Evolutionary conservation across 1,139 yeast species (phyloP).

Genomic region (Zygosaccharomyces pseudobailii): DNA sequence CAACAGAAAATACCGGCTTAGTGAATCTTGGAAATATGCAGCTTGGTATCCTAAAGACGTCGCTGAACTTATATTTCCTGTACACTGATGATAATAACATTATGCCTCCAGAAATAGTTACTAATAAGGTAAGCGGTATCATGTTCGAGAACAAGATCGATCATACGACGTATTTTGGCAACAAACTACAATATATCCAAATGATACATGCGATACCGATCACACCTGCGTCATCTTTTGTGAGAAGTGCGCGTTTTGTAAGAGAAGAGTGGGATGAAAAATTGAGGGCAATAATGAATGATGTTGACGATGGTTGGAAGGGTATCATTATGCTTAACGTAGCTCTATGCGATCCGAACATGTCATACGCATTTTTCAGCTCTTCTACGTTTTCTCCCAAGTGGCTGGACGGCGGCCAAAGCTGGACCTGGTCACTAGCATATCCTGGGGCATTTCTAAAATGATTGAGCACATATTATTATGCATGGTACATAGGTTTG

Average conservation of each 20-base stretch:
- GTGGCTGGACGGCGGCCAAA: slow-evolving; percentile 82
- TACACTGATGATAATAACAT: slow-evolving; percentile 44
- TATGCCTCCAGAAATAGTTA: slow-evolving; percentile 51
- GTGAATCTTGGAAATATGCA: slow-evolving; percentile 56
- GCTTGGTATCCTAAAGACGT: slow-evolving; percentile 52
- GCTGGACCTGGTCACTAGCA: slow-evolving; percentile 84
- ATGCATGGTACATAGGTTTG: too few species aligned
- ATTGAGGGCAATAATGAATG: slow-evolving; percentile 45
- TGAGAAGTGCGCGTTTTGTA: slow-evolving; percentile 67
- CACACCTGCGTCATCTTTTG: slow-evolving; percentile 76
- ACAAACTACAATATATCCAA: slow-evolving; percentile 73
- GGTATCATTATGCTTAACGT: slow-evolving; percentile 76
- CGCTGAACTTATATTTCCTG: slow-evolving; percentile 60
- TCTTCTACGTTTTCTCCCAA: slow-evolving; percentile 42
- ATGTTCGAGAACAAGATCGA: slow-evolving; percentile 83
- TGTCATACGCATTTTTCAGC: slow-evolving; percentile 67
- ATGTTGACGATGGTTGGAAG: slow-evolving; percentile 76
- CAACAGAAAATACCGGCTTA: slow-evolving; percentile 49
- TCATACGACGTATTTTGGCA: slow-evolving; percentile 88
- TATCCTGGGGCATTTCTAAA: slow-evolving; percentile 48
- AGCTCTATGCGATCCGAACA: slow-evolving; percentile 66
- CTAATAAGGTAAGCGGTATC: slow-evolving; percentile 71
- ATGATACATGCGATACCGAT: slow-evolving; percentile 94
- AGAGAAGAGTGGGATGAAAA: slow-evolving; percentile 72
- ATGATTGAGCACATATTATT: background rate